These are phyloP conservation scores for Coemansia sp. DNA, from an alignment of 192 early-diverging fungal species.

Conservation along the genomic window DNA sequence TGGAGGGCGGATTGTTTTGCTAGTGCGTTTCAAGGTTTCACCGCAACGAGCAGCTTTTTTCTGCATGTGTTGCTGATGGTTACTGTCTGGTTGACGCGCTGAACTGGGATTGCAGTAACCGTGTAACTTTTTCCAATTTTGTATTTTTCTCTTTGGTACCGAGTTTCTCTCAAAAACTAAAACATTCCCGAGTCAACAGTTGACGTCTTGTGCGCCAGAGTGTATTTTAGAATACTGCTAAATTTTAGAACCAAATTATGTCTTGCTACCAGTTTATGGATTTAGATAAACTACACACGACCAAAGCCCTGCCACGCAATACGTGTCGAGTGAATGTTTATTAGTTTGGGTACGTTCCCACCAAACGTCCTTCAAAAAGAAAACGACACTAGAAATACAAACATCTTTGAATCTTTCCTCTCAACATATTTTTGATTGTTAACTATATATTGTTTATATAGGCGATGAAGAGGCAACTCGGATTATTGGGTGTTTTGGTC, in stretches of 20 bases:
- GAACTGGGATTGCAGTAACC: neutral
- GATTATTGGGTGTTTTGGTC: neutral
- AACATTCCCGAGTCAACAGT: neutral
- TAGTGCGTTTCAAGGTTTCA: neutral
- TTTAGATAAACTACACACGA: neutral
- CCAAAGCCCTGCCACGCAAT: neutral
- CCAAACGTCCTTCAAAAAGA: neutral
- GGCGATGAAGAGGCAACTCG: slow-evolving; percentile 5
- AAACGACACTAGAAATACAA: neutral
- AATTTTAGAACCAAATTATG: neutral
- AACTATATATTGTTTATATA: neutral
- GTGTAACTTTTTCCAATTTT: neutral
- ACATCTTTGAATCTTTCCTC: no score
- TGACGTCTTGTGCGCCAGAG: neutral
- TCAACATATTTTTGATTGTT: neutral
- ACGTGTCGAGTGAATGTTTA: neutral
- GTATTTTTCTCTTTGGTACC: neutral
- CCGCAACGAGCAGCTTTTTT: neutral
- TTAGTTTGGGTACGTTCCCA: neutral
- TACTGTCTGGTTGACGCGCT: neutral
- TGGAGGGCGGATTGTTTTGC: slow-evolving; percentile 7
- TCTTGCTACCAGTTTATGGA: neutral
- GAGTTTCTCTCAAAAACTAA: neutral
- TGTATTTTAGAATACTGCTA: neutral
- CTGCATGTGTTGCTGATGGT: neutral